A percentile compares a stretch with the other conserved stretches of the same genome.
Conservation (phyloP, 306 rosid species). For the Begonia fuchsioides region DNA sequence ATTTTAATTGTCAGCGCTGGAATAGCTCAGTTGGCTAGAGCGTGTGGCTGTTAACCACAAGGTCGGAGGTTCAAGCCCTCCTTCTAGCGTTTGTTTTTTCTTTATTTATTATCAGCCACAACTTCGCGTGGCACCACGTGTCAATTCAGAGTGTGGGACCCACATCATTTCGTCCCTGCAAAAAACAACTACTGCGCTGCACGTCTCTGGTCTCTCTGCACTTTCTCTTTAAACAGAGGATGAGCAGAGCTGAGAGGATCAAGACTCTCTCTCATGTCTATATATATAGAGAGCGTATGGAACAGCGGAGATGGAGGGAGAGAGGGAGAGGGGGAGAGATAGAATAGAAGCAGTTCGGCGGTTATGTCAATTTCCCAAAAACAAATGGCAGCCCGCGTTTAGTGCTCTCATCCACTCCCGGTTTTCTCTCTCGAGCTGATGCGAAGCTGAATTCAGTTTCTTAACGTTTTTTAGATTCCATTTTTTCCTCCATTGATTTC, state of each 20-base stretch:
- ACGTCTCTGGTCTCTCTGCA: background rate
- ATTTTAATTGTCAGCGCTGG: too few relatives aligned
- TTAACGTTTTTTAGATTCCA: background rate
- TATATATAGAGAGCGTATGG: background rate
- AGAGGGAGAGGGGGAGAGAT: background rate
- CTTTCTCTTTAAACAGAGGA: background rate
- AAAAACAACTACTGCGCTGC: background rate
- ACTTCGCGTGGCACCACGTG: background rate
- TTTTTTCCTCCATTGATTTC: background rate
- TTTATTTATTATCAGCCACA: background rate
- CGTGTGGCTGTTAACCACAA: conserved; percentile 1
- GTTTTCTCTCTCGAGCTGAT: conserved; percentile 15
- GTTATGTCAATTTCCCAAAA: conserved; percentile 21
- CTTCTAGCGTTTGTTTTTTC: too few relatives aligned
- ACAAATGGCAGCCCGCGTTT: conserved; percentile 22
- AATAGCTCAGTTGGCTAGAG: background rate
- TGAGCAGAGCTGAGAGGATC: background rate
- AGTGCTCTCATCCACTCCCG: conserved; percentile 19
- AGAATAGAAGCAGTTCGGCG: conserved; percentile 5
- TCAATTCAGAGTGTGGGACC: background rate
- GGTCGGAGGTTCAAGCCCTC: conserved; percentile 1
- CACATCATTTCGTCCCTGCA: background rate
- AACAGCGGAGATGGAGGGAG: background rate
- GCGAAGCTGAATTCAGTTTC: conserved; percentile 19
- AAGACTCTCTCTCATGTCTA: background rate